phyloP scores from a whole-genome alignment of 2,329 filamentous ascomycete species.

The Aspergillus calidoustus region DNA sequence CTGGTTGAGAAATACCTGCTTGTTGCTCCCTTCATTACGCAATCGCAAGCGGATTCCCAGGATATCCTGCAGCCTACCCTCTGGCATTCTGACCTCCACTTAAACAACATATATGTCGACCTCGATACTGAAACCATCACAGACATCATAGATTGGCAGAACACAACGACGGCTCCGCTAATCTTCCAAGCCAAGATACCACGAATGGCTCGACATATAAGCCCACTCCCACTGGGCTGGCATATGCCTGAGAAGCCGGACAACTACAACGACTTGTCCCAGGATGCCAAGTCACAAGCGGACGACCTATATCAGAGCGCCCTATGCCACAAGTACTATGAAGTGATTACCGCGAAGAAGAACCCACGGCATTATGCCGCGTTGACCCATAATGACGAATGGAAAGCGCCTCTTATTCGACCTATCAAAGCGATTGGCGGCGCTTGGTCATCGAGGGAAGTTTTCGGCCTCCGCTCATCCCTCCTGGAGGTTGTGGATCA shows the following conservation, averaged over 20 bases:
- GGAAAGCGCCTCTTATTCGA: conserved; percentile 1
- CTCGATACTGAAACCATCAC: neutral
- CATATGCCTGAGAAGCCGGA: neutral
- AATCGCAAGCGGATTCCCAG: neutral
- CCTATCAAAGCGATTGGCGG: neutral
- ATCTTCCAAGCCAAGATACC: neutral
- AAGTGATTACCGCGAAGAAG: neutral
- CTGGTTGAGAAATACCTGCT: neutral
- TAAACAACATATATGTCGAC: conserved; percentile 2
- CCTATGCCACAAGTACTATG: conserved; percentile 7
- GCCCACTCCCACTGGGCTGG: neutral
- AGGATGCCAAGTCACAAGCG: neutral
- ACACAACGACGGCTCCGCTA: neutral
- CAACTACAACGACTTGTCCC: neutral
- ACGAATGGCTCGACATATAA: conserved; percentile 1
- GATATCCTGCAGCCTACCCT: conserved; percentile 1
- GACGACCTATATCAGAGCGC: conserved; percentile 1
- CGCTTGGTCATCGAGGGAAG: neutral
- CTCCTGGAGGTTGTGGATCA: neutral
- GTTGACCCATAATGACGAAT: neutral
- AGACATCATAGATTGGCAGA: neutral
- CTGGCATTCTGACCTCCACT: neutral
- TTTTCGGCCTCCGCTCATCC: neutral
- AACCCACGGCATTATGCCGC: neutral
- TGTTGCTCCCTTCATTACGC: neutral